phyloP scores from a whole-genome alignment of 2,329 filamentous ascomycete species.

The Bipolaris oryzae region DNA sequence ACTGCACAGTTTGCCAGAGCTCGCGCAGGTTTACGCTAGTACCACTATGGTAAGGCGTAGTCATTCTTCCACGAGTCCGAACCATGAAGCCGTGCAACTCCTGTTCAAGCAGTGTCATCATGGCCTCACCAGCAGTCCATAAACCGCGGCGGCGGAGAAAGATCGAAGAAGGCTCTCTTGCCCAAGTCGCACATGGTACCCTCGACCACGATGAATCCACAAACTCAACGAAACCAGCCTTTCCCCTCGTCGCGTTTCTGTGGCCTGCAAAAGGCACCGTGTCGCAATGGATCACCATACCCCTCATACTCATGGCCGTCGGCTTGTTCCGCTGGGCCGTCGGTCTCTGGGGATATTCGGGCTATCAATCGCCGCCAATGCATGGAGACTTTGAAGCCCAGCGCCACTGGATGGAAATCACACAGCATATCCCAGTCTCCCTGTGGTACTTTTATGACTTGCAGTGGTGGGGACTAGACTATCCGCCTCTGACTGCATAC shows the following conservation, averaged over 20 bases:
- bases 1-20: neutral
- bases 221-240: slow-evolving; percentile 67
- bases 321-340: slow-evolving; percentile 93
- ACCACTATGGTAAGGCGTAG: slow-evolving; percentile 8
- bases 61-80: slow-evolving; percentile 15
- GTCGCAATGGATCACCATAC: slow-evolving; percentile 91
- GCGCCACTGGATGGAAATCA: slow-evolving; percentile 98
- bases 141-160: slow-evolving; percentile 54
- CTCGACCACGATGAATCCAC: slow-evolving; percentile 53
- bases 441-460: slow-evolving; percentile 99
- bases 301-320: slow-evolving; percentile 85
- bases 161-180: slow-evolving; percentile 48
- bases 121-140: slow-evolving; percentile 45
- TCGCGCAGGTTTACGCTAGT: slow-evolving; percentile 6
- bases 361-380: slow-evolving; percentile 82
- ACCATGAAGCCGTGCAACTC: slow-evolving; percentile 4
- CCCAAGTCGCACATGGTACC: slow-evolving; percentile 51
- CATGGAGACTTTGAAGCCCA: slow-evolving; percentile 98
- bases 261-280: slow-evolving; percentile 85
- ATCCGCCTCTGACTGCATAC: slow-evolving; percentile 95
- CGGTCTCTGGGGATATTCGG: slow-evolving; percentile 93
- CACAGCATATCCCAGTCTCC: slow-evolving; percentile 82
- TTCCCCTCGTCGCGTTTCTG: slow-evolving; percentile 90
- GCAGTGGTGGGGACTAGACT: slow-evolving; percentile 97
- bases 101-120: slow-evolving; percentile 21